phyloP scores from a whole-genome alignment of 2,329 filamentous ascomycete genomes.

The Nothopassalora personata region DNA sequence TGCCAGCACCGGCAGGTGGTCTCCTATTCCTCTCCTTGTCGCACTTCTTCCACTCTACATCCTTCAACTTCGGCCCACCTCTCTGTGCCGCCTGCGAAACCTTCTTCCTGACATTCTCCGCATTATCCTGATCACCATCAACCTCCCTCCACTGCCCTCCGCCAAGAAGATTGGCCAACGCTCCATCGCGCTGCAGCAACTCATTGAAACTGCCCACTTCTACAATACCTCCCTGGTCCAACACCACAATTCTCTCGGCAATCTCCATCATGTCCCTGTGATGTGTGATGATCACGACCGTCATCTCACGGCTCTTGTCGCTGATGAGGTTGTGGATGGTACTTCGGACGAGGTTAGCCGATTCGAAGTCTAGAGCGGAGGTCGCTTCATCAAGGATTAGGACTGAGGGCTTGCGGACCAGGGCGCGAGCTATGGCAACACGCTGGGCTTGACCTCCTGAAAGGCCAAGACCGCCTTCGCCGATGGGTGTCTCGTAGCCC shows the following conservation, averaged over 20 bases:
- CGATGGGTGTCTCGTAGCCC: conserved; percentile 68
- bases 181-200: conserved; percentile 43
- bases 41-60: conserved; percentile 3
- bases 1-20: neutral
- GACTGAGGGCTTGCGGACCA: conserved; percentile 65
- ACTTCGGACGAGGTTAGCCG: conserved; percentile 57
- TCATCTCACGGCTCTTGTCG: conserved; percentile 41
- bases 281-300: conserved; percentile 79
- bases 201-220: conserved; percentile 63
- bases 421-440: conserved; percentile 72
- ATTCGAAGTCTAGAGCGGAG: conserved; percentile 67
- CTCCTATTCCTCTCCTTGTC: neutral
- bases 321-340: conserved; percentile 55
- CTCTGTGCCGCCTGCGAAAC: too few species aligned
- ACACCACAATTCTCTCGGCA: conserved; percentile 66
- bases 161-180: conserved; percentile 35
- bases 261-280: conserved; percentile 79
- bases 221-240: conserved; percentile 61
- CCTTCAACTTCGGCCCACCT: conserved; percentile 3
- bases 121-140: conserved; percentile 5
- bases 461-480: conserved; percentile 67
- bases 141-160: conserved; percentile 31
- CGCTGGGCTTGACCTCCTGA: conserved; percentile 81
- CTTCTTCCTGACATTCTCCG: neutral
- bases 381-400: conserved; percentile 86